Evolutionary conservation across 2,329 filamentous ascomycete genomes (phyloP), one percentile per base, ranked within the genome.

Genomic region (Rhynchosporium graminicola): DNA sequence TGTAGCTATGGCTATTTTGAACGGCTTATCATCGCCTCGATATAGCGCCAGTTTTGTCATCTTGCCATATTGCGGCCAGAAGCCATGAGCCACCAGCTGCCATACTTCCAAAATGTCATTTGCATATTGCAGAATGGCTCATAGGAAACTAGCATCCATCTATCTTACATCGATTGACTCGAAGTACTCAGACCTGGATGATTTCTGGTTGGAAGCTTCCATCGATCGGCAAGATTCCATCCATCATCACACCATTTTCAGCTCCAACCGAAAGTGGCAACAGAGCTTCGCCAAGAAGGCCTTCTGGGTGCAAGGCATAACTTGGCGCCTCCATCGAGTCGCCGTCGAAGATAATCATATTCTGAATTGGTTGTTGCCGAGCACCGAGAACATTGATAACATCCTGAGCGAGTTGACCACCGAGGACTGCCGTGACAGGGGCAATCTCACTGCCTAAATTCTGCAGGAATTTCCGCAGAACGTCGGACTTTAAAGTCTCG

Each of bases 381-480:
- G 90, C 87, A 55, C 93, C 92, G 5, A 98, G 83, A 38, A 97
- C 93, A 72, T 98, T 98, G 78, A 99, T 98, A 57, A 97, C 92
- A 74, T 99, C 95, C 77, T 99, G 95, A 0, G 94, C 92, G 15
- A 99, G 82, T 75, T 93, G 87, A 9, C 93, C 95, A 55, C 95
- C 95, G 10, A 99, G 80, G 63, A 97, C 91, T 1, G 95, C 93
- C 0, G 91, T 88, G 8, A 96, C 91, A 7, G 95, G 92, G 12
- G 90, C 88, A 45, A 98, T 80, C 77, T 98, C 94, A 71, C 87
- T 86, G 60, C 87, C 89, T 5, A 97, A 80, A 69, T 96, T 96
- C 76, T 95, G 90, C 46, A 98, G 76, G 77, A 99, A 99, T 71
- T 82, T 88, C 61, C 91, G 85, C 31, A 98, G 79, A 69, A 96